Percentiles rank a stretch among this genome's conserved stretches.
These are phyloP conservation scores for Soucietia sequanensis DNA, from an alignment of 805 yeast genomes.

Conservation along the genomic window DNA sequence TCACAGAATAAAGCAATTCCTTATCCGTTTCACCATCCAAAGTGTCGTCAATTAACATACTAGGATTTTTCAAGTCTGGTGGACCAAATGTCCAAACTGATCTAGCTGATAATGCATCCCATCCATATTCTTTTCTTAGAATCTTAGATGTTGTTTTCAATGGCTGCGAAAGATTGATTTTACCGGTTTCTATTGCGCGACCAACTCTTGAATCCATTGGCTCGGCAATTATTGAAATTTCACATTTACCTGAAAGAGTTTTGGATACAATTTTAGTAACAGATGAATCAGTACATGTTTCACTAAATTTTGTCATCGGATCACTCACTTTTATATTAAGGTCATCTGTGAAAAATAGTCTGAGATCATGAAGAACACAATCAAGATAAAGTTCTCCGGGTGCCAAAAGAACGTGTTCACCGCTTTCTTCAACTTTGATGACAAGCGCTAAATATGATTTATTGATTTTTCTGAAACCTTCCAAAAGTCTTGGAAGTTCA, in stretches of 20 bases:
- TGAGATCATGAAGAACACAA: slow-evolving; percentile 73
- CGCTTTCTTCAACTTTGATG: slow-evolving; percentile 81
- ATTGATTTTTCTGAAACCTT: slow-evolving; percentile 63
- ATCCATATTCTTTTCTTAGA: slow-evolving; percentile 57
- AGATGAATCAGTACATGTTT: slow-evolving; percentile 67
- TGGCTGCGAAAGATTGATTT: slow-evolving; percentile 34
- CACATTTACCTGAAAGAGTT: slow-evolving; percentile 53
- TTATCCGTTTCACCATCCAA: slow-evolving; percentile 67
- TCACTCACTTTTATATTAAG: slow-evolving; percentile 80
- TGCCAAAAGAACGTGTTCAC: slow-evolving; percentile 78
- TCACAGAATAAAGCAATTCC: slow-evolving; percentile 40
- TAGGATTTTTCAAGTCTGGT: slow-evolving; percentile 44
- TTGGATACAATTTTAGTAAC: slow-evolving; percentile 59
- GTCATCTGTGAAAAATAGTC: slow-evolving; percentile 55
- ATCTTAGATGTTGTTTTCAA: slow-evolving; percentile 48
- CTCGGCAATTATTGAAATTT: slow-evolving; percentile 71
- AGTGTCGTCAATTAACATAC: slow-evolving; percentile 67
- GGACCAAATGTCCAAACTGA: slow-evolving; percentile 77
- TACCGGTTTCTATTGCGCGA: slow-evolving; percentile 54
- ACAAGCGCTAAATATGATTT: slow-evolving; percentile 64
- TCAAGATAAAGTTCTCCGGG: slow-evolving; percentile 89
- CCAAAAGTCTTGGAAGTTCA: slow-evolving; percentile 69
- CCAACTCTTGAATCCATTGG: slow-evolving; percentile 57
- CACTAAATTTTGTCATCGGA: slow-evolving; percentile 78
- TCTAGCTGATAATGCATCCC: slow-evolving; percentile 85